Percentiles rank a stretch among this genome's conserved stretches.
Evolutionary conservation across 2,329 filamentous ascomycete genomes (phyloP).

Genomic region (Ceratocystiopsis brevicomis): DNA sequence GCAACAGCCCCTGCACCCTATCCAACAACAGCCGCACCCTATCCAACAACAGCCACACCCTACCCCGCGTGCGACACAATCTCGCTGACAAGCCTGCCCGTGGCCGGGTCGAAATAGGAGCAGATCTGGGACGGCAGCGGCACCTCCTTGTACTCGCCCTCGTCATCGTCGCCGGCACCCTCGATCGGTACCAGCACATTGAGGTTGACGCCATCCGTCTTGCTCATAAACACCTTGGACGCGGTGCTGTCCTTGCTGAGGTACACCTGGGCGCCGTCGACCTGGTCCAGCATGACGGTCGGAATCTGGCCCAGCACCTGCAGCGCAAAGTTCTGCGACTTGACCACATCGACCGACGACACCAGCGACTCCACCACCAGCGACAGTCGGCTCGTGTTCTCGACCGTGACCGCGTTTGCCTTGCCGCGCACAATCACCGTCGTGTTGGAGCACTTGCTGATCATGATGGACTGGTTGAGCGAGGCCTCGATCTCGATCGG

Average conservation of each 20-base stretch:
- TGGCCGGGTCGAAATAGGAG: conserved; percentile 47
- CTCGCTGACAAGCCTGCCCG: conserved; percentile 68
- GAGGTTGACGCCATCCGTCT: conserved; percentile 72
- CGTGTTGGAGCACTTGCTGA: conserved; percentile 78
- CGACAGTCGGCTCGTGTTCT: conserved; percentile 71
- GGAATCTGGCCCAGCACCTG: conserved; percentile 75
- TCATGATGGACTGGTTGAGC: conserved; percentile 75
- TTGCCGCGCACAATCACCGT: conserved; percentile 83
- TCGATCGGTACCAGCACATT: conserved; percentile 49
- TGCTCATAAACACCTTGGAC: conserved; percentile 78
- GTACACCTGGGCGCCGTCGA: conserved; percentile 78
- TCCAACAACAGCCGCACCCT: no score
- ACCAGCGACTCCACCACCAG: conserved; percentile 80
- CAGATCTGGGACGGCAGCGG: conserved; percentile 81
- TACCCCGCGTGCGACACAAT: conserved; percentile 89
- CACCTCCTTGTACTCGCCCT: conserved; percentile 73
- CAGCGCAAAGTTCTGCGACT: conserved; percentile 84
- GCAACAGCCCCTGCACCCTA: no score
- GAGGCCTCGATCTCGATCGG: conserved; percentile 67
- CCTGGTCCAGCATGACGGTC: conserved; percentile 78
- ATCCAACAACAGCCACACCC: neutral
- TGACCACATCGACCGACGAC: conserved; percentile 85
- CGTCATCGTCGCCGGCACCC: conserved; percentile 59
- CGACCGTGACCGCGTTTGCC: conserved; percentile 88
- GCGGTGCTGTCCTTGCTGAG: conserved; percentile 59